These are phyloP conservation scores for Cladophialophora carrionii DNA, from an alignment of 2,329 filamentous ascomycete genomes.

Conservation along the genomic window DNA sequence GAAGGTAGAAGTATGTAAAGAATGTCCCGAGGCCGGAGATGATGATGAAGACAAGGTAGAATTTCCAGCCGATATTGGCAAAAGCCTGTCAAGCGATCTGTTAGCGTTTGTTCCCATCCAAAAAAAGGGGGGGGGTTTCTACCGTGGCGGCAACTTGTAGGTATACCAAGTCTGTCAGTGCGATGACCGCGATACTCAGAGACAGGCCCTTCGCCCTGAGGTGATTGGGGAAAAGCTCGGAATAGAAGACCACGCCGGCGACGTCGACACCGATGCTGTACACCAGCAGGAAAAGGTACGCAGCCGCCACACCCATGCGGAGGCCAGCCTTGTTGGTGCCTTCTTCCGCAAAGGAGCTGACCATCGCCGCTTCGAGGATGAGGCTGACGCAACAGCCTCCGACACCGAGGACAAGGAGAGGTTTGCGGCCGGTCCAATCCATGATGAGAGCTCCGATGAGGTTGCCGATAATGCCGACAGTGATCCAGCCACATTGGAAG, in stretches of 20 bases:
- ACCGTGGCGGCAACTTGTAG: constrained; percentile 25
- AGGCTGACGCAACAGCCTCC: constrained; percentile 28
- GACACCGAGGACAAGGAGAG: constrained; percentile 39
- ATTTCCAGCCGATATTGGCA: constrained; percentile 43
- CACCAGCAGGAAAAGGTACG: constrained; percentile 47
- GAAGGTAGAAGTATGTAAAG: constrained; percentile 22
- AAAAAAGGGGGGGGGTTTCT: background rate
- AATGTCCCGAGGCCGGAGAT: constrained; percentile 16
- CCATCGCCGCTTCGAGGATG: constrained; percentile 39
- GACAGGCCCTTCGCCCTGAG: constrained; percentile 27
- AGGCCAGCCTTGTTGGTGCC: constrained; percentile 40
- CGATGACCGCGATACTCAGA: constrained; percentile 24
- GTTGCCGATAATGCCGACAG: constrained; percentile 31
- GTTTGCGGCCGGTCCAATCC: constrained; percentile 38
- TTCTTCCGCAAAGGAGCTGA: constrained; percentile 40
- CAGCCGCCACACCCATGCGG: constrained; percentile 46
- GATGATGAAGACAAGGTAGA: constrained; percentile 40
- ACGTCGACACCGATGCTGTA: constrained; percentile 43
- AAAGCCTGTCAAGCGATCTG: constrained; percentile 38
- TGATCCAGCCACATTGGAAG: constrained; percentile 33
- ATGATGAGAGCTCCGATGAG: constrained; percentile 30
- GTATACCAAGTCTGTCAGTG: constrained; percentile 26
- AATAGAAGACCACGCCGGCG: constrained; percentile 31
- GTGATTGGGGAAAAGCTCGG: constrained; percentile 31
- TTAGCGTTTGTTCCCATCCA: constrained; percentile 37